Percentiles rank a stretch among this genome's conserved stretches.
phyloP scores from a whole-genome alignment of 2,329 filamentous ascomycete species.

The Chaetoscypha palmicola region DNA sequence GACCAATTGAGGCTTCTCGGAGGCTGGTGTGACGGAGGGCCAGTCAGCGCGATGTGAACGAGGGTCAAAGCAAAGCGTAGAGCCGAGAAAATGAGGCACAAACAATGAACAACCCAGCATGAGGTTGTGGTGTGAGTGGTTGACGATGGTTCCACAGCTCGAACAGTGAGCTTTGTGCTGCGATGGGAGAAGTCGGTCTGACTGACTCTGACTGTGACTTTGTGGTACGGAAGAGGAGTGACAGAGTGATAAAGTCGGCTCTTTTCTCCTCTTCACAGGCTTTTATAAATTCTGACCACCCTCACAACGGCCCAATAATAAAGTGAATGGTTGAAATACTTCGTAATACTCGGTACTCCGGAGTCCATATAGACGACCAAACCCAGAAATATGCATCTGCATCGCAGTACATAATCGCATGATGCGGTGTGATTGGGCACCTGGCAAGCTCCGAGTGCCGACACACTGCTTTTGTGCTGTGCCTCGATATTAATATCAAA shows the following conservation, averaged over 20 bases:
- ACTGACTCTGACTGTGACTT: not conserved
- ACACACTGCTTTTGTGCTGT: not conserved
- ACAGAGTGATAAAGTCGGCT: not conserved
- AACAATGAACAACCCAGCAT: not conserved
- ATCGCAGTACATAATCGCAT: not conserved
- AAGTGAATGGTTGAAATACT: too few species aligned
- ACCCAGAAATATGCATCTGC: not conserved
- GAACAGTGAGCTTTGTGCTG: not conserved
- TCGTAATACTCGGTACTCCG: too few species aligned
- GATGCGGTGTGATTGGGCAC: not conserved
- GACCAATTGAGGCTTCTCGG: not conserved
- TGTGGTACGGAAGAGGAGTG: not conserved
- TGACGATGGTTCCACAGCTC: not conserved
- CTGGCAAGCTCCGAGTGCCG: too few species aligned
- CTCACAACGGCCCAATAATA: not conserved
- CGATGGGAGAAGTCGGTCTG: not conserved
- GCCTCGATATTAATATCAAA: constrained; percentile 4
- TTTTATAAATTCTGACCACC: not conserved
- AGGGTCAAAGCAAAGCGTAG: not conserved
- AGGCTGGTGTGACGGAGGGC: not conserved
- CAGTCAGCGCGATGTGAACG: not conserved
- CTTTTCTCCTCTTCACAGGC: not conserved
- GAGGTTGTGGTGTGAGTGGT: not conserved
- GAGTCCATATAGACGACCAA: too few species aligned
- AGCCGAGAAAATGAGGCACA: not conserved